These are phyloP conservation scores for Talaromyces rugulosus DNA, from an alignment of 2,329 filamentous ascomycete species.

Conservation along the genomic window DNA sequence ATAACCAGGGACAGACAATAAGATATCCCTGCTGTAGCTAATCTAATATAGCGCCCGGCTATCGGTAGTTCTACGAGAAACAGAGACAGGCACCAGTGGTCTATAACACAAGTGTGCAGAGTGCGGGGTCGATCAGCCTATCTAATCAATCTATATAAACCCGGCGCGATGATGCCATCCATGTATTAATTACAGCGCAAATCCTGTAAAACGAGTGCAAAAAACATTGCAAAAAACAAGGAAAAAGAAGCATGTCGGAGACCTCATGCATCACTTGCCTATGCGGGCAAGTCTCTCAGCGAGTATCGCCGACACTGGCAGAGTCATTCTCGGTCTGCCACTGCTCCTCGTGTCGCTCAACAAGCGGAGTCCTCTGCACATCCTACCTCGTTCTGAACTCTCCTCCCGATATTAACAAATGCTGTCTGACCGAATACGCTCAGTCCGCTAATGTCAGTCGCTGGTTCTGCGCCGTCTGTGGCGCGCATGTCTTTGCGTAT, in stretches of 20 bases:
- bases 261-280: constrained; percentile 23
- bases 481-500: constrained; percentile 39
- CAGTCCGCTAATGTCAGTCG: constrained; percentile 40
- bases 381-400: constrained; percentile 41
- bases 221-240: background rate
- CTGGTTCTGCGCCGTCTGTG: constrained; percentile 51
- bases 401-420: constrained; percentile 25
- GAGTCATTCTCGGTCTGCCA: constrained; percentile 44
- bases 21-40: background rate
- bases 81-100: background rate
- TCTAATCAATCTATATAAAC: background rate
- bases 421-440: constrained; percentile 39
- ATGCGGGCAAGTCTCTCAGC: constrained; percentile 22
- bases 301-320: constrained; percentile 18
- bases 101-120: background rate
- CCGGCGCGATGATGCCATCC: no score
- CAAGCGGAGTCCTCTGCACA: constrained; percentile 45
- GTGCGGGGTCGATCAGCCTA: background rate
- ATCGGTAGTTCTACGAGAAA: background rate
- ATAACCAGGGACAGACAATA: no score
- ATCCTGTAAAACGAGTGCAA: background rate
- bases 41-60: background rate
- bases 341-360: constrained; percentile 48
- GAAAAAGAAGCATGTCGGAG: background rate
- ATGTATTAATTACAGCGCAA: no score